Percentiles rank a stretch among this genome's conserved stretches.
Evolutionary conservation across 495 filamentous ascomycete genomes (phyloP).

Genomic region (Hypoxylon trugodes): DNA sequence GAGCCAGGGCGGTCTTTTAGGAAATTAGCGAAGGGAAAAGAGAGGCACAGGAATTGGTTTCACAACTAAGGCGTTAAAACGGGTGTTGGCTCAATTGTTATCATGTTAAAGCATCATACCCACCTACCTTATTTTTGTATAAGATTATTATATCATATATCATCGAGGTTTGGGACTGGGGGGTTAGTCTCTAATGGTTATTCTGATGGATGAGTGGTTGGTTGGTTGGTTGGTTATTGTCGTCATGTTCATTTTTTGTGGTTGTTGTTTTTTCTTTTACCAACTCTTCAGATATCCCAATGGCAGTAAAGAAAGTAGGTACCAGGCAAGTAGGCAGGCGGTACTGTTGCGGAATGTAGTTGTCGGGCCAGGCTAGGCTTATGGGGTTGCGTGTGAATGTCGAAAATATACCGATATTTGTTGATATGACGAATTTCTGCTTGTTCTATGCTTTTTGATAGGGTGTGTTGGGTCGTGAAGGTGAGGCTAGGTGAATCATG

Average conservation of each 20-base stretch:
- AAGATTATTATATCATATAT: slow-evolving; percentile 4
- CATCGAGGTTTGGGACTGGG: slow-evolving; percentile 5
- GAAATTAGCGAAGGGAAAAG: neutral
- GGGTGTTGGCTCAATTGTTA: slow-evolving; percentile 6
- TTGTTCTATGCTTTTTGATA: neutral
- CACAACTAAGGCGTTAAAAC: slow-evolving; percentile 8
- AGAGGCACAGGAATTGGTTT: slow-evolving; percentile 5
- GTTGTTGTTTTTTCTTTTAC: neutral
- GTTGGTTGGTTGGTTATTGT: no score
- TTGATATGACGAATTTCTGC: neutral
- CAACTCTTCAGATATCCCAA: slow-evolving; percentile 12
- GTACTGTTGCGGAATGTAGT: neutral
- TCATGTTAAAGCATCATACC: no score
- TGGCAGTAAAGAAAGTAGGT: slow-evolving; percentile 6
- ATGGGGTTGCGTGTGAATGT: slow-evolving; percentile 18
- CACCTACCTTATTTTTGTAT: no score
- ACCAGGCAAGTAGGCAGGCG: neutral
- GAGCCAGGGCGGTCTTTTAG: neutral
- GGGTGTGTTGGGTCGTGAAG: neutral
- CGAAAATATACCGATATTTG: slow-evolving; percentile 18
- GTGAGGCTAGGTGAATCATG: no score
- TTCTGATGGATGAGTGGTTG: no score
- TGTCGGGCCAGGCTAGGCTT: no score
- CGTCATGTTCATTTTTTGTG: neutral
- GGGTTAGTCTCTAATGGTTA: slow-evolving; percentile 15